These are phyloP conservation scores for Cucumis melo DNA, from an alignment of 306 rosid species.

Conservation along the genomic window DNA sequence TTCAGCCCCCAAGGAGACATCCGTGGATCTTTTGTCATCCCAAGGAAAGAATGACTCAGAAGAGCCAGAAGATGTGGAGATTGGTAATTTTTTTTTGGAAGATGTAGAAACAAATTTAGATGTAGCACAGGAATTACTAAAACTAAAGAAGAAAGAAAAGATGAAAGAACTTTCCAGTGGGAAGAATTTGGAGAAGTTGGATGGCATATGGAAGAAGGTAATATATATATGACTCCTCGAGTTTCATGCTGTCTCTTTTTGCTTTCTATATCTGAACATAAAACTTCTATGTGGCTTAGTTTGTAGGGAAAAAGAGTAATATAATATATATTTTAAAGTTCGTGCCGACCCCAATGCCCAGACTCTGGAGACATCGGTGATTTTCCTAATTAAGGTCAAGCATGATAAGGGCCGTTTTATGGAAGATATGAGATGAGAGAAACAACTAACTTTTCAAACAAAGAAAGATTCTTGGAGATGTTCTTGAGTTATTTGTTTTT, in stretches of 20 bases:
- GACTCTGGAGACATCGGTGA: background rate
- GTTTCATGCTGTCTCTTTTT: background rate
- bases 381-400: background rate
- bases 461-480: too few species aligned
- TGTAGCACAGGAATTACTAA: slow-evolving; percentile 36
- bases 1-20: slow-evolving; percentile 19
- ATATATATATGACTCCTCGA: background rate
- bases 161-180: slow-evolving; percentile 42
- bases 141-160: slow-evolving; percentile 50
- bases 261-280: background rate
- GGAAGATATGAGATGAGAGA: too few species aligned
- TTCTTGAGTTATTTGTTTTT: too few species aligned
- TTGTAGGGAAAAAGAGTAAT: background rate
- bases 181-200: slow-evolving; percentile 66
- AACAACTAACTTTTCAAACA: too few species aligned
- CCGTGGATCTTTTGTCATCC: slow-evolving; percentile 17
- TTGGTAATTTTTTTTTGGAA: slow-evolving; percentile 70
- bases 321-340: background rate
- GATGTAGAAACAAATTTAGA: slow-evolving; percentile 33
- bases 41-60: slow-evolving; percentile 29
- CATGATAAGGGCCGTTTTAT: too few species aligned
- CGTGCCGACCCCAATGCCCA: background rate
- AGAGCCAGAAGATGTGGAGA: slow-evolving; percentile 53
- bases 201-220: slow-evolving; percentile 93
- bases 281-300: background rate